These are phyloP conservation scores for Senna siamea DNA, from an alignment of 306 rosid species.

Conservation along the genomic window DNA sequence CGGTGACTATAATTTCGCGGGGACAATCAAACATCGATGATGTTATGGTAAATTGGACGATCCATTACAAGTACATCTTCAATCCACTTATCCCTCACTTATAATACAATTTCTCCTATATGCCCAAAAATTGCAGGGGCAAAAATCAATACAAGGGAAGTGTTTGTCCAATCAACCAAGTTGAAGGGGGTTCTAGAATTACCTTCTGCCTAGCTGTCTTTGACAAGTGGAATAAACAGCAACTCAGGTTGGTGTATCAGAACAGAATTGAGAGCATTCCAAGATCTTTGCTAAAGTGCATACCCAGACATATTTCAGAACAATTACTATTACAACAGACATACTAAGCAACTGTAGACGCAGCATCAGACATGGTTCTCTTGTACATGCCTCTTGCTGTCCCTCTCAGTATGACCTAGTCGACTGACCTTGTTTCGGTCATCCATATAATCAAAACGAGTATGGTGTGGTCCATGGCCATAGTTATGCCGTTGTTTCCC, in stretches of 20 bases:
- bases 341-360: not conserved
- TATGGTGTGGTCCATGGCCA: slow-evolving; percentile 53
- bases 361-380: slow-evolving; percentile 66
- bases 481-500: slow-evolving; percentile 64
- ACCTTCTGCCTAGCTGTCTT: too few relatives aligned
- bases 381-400: slow-evolving; percentile 65
- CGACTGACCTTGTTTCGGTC: slow-evolving; percentile 54
- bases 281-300: slow-evolving; percentile 1
- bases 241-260: slow-evolving; percentile 24
- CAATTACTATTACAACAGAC: too few relatives aligned
- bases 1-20: slow-evolving; percentile 28
- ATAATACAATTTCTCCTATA: slow-evolving; percentile 40
- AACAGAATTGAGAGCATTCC: slow-evolving; percentile 22
- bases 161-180: slow-evolving; percentile 36
- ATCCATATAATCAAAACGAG: slow-evolving; percentile 52
- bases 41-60: slow-evolving; percentile 38
- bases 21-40: slow-evolving; percentile 39
- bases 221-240: too few relatives aligned
- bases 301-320: slow-evolving; percentile 27
- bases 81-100: slow-evolving; percentile 24
- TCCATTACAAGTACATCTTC: slow-evolving; percentile 42
- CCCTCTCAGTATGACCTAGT: slow-evolving; percentile 65
- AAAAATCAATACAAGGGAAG: slow-evolving; percentile 12
- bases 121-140: slow-evolving; percentile 37
- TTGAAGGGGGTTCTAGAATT: slow-evolving; percentile 30